Evolutionary conservation across 2,329 filamentous ascomycete genomes (phyloP), one percentile per base, ranked within the genome.

Genomic region (Fusarium floridanum): DNA sequence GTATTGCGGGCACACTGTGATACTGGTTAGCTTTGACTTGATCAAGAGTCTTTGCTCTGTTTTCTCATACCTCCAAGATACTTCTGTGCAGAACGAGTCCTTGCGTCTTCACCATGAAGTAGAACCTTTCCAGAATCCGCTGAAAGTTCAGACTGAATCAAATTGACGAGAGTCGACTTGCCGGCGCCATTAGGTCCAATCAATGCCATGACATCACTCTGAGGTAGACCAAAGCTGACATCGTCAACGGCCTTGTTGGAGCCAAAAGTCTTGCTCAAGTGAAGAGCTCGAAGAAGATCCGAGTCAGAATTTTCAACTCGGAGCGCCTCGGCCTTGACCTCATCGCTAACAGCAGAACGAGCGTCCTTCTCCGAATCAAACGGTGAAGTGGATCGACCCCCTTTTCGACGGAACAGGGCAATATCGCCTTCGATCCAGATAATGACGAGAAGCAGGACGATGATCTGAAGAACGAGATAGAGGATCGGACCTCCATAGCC

Each of bases 101-200:
- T 48, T 32, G 91, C 88, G 74, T 92, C 87, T 78, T 96, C 93
- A 36, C 97, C 92, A 36, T 93, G 88, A 4, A 97, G 90, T 57
- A 95, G 91, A 29, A 94, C 93, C n/a, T 88, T 87, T 65, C 90
- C 88, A 32, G 83, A 82, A 37, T 88, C 55, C 1, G 55, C 55
- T 1, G 55, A 39, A 3, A 57, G 14, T 20, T 57, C 55, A 36
- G 55, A 57, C 20, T 57, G 55, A 2, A 57, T 57, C 34, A 57
- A 3, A 57, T 57, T 57, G 55, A 57, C 55, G 6, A 93, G 95
- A 0, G 94, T 97, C 0, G 91, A 94, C 79, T 98, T 97, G 62
- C 95, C 95, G 2, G 93, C 93, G 4, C 93, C 93, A 78, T 95
- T 95, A 0, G 93, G 93, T 0, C 93, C 93, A 0, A 96, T 88